Evolutionary conservation across 2,329 filamentous ascomycete species (phyloP).

Genomic region (Paecilomyces dactylethromorphus): DNA sequence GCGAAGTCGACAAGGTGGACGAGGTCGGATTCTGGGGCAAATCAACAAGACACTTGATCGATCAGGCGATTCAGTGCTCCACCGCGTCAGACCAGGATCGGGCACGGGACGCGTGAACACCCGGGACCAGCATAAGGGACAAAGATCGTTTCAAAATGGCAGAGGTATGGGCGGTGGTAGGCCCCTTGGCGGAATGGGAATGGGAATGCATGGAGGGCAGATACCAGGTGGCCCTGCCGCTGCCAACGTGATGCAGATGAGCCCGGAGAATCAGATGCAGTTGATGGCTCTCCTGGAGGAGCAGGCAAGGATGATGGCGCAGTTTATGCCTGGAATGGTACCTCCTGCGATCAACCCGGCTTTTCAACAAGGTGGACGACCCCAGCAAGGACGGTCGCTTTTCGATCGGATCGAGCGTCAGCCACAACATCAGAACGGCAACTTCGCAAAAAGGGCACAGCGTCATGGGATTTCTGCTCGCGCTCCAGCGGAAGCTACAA

Average conservation of each 20-base stretch:
- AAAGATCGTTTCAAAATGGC: slow-evolving; percentile 45
- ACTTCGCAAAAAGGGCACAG: slow-evolving; percentile 44
- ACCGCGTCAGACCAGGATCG: slow-evolving; percentile 66
- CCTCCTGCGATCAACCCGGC: slow-evolving; percentile 48
- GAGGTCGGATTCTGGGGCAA: slow-evolving; percentile 79
- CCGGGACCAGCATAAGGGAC: slow-evolving; percentile 66
- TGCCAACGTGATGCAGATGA: slow-evolving; percentile 51
- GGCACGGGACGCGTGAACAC: slow-evolving; percentile 76
- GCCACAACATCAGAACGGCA: slow-evolving; percentile 47
- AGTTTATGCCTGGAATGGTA: slow-evolving; percentile 55
- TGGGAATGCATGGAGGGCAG: slow-evolving; percentile 21
- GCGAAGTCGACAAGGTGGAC: slow-evolving; percentile 63
- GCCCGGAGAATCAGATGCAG: slow-evolving; percentile 64
- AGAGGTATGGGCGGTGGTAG: slow-evolving; percentile 42
- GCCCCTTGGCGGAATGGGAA: slow-evolving; percentile 39
- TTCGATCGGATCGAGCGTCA: slow-evolving; percentile 62
- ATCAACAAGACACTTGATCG: slow-evolving; percentile 79
- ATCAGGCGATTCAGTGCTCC: slow-evolving; percentile 65
- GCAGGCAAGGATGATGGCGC: slow-evolving; percentile 78
- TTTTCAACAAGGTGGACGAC: slow-evolving; percentile 41
- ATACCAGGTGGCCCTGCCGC: slow-evolving; percentile 21
- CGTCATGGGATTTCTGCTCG: slow-evolving; percentile 18
- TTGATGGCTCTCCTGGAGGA: slow-evolving; percentile 75
- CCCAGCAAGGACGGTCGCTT: slow-evolving; percentile 53
- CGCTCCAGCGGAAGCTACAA: slow-evolving; percentile 7